These are phyloP conservation scores for Aspergillus jensenii DNA, from an alignment of 2,329 filamentous ascomycete genomes.

Conservation along the genomic window DNA sequence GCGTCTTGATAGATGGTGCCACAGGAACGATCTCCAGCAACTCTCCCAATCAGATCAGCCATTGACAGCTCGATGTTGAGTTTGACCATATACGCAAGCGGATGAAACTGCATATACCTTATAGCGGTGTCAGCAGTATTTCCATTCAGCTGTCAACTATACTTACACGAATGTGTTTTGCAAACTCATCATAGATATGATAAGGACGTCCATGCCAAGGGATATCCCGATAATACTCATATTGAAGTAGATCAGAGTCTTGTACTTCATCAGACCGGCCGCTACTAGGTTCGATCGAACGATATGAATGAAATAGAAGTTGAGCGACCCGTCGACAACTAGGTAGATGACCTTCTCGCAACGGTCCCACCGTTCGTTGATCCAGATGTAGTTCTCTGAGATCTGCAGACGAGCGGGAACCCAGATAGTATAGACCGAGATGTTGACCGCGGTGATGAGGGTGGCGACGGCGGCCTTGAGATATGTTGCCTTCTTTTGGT, in stretches of 20 bases:
- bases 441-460: neutral
- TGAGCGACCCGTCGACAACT: neutral
- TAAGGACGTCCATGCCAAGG: neutral
- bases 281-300: neutral
- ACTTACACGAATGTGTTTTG: neutral
- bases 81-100: neutral
- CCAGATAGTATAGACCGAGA: neutral
- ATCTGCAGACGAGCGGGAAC: neutral
- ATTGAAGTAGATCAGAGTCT: neutral
- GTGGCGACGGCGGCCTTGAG: neutral
- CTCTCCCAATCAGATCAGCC: neutral
- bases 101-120: neutral
- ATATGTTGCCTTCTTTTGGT: neutral
- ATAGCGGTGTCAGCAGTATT: neutral
- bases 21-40: neutral
- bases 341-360: neutral
- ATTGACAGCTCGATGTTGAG: neutral
- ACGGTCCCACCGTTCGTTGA: neutral
- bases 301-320: neutral
- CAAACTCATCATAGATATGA: neutral
- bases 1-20: neutral
- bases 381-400: neutral
- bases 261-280: neutral
- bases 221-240: neutral
- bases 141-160: neutral